Evolutionary conservation across 2,329 filamentous ascomycete species (phyloP).

Genomic region (Colletotrichum siamense): DNA sequence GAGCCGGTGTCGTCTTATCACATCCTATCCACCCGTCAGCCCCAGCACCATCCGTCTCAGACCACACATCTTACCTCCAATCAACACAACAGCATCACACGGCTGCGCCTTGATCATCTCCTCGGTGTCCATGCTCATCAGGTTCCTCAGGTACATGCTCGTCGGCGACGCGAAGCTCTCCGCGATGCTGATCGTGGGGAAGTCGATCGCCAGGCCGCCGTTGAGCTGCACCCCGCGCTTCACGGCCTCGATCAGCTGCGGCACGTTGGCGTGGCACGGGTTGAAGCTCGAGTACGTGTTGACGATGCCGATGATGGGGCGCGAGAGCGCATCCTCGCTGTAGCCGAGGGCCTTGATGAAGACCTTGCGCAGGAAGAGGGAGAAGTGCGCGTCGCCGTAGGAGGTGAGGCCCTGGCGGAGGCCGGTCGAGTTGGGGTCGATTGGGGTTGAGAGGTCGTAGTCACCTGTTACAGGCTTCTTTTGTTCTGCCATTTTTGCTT

Average conservation of each 20-base stretch:
- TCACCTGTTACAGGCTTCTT: conserved; percentile 47
- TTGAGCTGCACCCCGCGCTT: conserved; percentile 71
- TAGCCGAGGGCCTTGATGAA: conserved; percentile 82
- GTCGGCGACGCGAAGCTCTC: conserved; percentile 74
- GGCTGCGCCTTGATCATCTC: conserved; percentile 79
- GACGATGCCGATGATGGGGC: conserved; percentile 76
- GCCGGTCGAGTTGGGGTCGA: conserved; percentile 53
- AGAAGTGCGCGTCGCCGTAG: conserved; percentile 79
- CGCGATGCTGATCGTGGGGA: conserved; percentile 75
- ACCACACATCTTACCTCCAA: conserved; percentile 57
- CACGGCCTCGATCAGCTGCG: conserved; percentile 73
- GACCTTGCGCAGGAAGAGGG: conserved; percentile 75
- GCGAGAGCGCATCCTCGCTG: conserved; percentile 71
- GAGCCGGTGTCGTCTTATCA: conserved; percentile 77
- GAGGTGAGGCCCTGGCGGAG: conserved; percentile 69
- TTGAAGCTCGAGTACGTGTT: conserved; percentile 78
- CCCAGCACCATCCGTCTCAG: too few relatives aligned
- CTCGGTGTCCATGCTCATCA: conserved; percentile 83
- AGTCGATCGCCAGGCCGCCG: conserved; percentile 73
- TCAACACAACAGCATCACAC: conserved; percentile 69
- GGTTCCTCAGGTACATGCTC: conserved; percentile 76
- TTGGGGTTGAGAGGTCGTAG: conserved; percentile 63
- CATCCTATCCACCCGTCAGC: conserved; percentile 54
- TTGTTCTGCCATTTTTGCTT: not conserved
- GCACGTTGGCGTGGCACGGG: conserved; percentile 75